A percentile compares a stretch with the other conserved stretches of the same genome.
These are phyloP conservation scores for Artomyces pyxidatus DNA, from an alignment of 768 basidiomycete genomes.

Conservation along the genomic window DNA sequence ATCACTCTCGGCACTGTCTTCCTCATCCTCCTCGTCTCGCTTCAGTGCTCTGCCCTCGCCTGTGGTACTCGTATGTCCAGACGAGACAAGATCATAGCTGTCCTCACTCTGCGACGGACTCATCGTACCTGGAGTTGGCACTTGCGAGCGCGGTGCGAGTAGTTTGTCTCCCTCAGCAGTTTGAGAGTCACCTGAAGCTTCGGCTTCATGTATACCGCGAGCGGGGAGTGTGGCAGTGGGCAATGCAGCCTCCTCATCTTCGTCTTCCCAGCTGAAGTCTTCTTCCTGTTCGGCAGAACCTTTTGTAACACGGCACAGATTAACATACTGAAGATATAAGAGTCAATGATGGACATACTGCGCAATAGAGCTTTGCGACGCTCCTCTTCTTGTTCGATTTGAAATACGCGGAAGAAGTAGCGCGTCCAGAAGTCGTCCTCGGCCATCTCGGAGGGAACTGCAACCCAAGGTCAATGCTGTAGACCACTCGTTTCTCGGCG, in stretches of 20 bases:
- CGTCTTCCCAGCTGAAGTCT: constrained; percentile 89
- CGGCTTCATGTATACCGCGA: background rate
- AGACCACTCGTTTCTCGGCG: too few species aligned
- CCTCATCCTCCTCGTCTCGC: constrained; percentile 7
- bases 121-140: constrained; percentile 14
- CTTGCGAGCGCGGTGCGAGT: background rate
- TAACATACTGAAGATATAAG: background rate
- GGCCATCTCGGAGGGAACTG: constrained; percentile 63
- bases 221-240: constrained; percentile 11
- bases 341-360: constrained; percentile 33
- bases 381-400: constrained; percentile 72
- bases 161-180: background rate
- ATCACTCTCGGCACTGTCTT: constrained; percentile 16
- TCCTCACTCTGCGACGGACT: constrained; percentile 27
- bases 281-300: constrained; percentile 69
- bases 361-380: constrained; percentile 70
- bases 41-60: constrained; percentile 1
- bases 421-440: constrained; percentile 74
- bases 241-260: constrained; percentile 58
- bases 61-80: constrained; percentile 20
- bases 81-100: constrained; percentile 30
- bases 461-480: too few species aligned
- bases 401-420: constrained; percentile 84
- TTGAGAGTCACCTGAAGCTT: background rate
- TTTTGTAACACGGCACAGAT: constrained; percentile 18